A percentile compares a stretch with the other conserved stretches of the same genome.
Conservation (phyloP, 148 eudicot genomes). For the Chenopodium quinoa region DNA sequence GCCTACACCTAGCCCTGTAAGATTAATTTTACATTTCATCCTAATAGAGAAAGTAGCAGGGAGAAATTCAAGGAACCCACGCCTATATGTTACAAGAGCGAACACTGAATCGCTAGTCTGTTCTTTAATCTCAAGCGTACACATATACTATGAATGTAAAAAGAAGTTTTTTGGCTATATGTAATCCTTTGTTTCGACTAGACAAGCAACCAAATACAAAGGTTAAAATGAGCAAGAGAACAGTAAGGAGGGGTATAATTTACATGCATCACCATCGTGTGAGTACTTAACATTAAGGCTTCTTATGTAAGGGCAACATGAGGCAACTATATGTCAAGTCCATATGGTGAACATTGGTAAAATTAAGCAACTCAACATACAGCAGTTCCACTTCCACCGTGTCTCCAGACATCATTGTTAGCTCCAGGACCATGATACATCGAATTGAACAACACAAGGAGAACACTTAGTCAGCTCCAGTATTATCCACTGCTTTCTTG, state of each 20-base stretch:
- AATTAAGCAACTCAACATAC: not conserved
- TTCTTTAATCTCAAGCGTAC: not conserved
- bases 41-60: not conserved
- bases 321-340: not conserved
- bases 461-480: constrained; percentile 55
- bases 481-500: constrained; percentile 79
- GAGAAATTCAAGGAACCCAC: not conserved
- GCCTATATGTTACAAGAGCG: not conserved
- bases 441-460: constrained; percentile 1
- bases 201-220: not conserved
- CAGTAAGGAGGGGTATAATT: not conserved
- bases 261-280: constrained; percentile 4
- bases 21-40: not conserved
- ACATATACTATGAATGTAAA: not conserved
- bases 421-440: constrained; percentile 10
- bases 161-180: too few species aligned
- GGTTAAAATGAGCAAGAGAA: not conserved
- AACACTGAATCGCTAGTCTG: not conserved
- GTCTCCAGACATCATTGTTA: not conserved
- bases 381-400: not conserved
- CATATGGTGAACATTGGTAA: not conserved
- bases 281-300: not conserved
- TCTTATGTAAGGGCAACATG: not conserved
- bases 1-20: not conserved
- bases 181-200: not conserved